A percentile compares a stretch with the other conserved stretches of the same genome.
These are phyloP conservation scores for Fragilariopsis cylindrus DNA, from an alignment of 108 stramenopile genomes.

Conservation along the genomic window DNA sequence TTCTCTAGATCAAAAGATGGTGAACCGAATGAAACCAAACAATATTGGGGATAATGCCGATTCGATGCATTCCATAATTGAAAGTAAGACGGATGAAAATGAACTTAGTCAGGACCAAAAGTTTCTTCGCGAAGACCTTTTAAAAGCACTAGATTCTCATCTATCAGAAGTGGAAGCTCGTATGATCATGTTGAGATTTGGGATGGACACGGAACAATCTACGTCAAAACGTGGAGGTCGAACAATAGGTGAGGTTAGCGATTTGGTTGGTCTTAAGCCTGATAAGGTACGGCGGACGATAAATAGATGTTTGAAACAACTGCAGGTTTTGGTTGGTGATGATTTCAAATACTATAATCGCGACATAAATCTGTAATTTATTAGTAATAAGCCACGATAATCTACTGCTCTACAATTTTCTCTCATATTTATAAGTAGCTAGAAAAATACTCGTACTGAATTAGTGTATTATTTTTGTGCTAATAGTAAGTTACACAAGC, in stretches of 20 bases:
- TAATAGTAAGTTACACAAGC: background rate
- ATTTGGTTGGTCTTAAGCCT: slow-evolving; percentile 69
- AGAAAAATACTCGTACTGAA: background rate
- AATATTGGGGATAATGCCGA: slow-evolving; percentile 28
- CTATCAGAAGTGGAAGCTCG: slow-evolving; percentile 59
- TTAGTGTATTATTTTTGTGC: background rate
- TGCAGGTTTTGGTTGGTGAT: slow-evolving; percentile 50
- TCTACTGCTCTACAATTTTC: background rate
- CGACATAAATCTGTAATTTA: slow-evolving; percentile 29
- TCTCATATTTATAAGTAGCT: background rate
- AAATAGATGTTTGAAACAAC: slow-evolving; percentile 62
- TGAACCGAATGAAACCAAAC: slow-evolving; percentile 51
- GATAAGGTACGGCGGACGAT: slow-evolving; percentile 81
- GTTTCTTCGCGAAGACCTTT: slow-evolving; percentile 67
- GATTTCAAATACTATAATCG: slow-evolving; percentile 74
- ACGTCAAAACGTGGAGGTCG: slow-evolving; percentile 43
- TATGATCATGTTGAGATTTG: slow-evolving; percentile 68
- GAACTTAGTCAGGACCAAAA: slow-evolving; percentile 34
- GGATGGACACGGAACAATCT: slow-evolving; percentile 56
- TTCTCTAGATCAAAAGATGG: slow-evolving; percentile 69
- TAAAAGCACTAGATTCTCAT: slow-evolving; percentile 55
- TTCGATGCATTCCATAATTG: slow-evolving; percentile 62
- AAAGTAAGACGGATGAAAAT: slow-evolving; percentile 51
- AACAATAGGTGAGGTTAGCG: slow-evolving; percentile 81
- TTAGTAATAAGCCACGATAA: background rate